Evolutionary conservation across 352 stramenopile species (phyloP), one percentile per base, ranked within the genome.

Genomic region (Pilasporangium apinafurcum): DNA sequence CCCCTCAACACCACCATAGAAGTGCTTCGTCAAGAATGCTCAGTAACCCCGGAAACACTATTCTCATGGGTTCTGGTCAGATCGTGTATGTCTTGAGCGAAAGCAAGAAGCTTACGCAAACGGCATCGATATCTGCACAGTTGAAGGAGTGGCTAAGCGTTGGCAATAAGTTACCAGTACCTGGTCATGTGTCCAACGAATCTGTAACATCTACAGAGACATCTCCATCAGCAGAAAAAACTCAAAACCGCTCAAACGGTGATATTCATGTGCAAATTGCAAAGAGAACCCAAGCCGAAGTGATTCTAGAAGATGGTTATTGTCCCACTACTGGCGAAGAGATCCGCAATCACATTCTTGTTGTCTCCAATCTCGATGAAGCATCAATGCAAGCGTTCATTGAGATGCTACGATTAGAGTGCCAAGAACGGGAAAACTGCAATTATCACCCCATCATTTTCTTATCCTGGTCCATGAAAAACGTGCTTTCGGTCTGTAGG

Each of bases 51-150:
- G 69, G 73, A 3, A 62, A 50, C 29, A 72, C 62, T 5, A 51
- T 82, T 8, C 28, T 60, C 17, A 68, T 86, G 43, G 39, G 31
- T 8, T 25, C 52, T 2, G 65, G 62, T 2, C 69, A 83, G 40
- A 63, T 82, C 33, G 67, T 86, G 17, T 86, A 86, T 51, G 57
- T 86, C 25, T 54, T 86, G 46, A 83, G 73, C 30, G 73, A 86
- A 37, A 83, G 66, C 48, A 79, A 80, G 48, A 75, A 68, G 20
- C 51, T 83, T 21, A 76, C 65, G 10, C 56, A 72, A 30, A 70
- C 66, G 16, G 25, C 58, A 3, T 71, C 65, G 27, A 70, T 80
- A 41, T 35, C 57, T 1, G 55, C 64, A 20, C 53, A 74, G 20
- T 49, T 82, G 29, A 65, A 66, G 18, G 24, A 55, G 1, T 86